Conservation (phyloP, 2,329 filamentous ascomycete genomes). For the Fusarium papillatum region DNA sequence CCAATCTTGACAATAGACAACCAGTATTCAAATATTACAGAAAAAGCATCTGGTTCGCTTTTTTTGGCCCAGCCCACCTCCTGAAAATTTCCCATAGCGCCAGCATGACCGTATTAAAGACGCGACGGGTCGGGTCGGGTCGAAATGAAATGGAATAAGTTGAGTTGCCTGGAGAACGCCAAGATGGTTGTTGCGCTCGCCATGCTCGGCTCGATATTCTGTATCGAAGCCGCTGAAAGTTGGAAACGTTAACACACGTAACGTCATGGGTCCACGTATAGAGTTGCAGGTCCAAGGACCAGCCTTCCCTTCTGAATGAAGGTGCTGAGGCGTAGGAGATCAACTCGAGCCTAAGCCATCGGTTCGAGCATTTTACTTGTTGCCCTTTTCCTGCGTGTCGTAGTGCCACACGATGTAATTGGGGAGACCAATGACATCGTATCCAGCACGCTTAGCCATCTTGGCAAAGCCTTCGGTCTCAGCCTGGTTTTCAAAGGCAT, state of each 20-base stretch:
- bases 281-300: constrained; percentile 12
- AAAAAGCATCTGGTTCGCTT: constrained; percentile 39
- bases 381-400: constrained; percentile 95
- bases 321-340: constrained; percentile 2
- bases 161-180: constrained; percentile 6
- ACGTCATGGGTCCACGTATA: constrained; percentile 31
- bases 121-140: constrained; percentile 20
- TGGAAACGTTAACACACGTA: constrained; percentile 38
- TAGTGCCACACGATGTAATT: constrained; percentile 99
- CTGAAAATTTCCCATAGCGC: constrained; percentile 34
- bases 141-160: constrained; percentile 9
- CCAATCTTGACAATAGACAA: constrained; percentile 39
- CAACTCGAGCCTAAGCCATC: constrained; percentile 11
- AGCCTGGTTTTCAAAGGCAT: constrained; percentile 98
- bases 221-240: constrained; percentile 13
- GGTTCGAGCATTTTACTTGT: constrained; percentile 59
- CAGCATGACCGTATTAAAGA: constrained; percentile 33
- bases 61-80: constrained; percentile 26
- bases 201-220: constrained; percentile 13
- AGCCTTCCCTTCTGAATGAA: not conserved
- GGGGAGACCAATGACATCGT: constrained; percentile 90
- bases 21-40: constrained; percentile 48
- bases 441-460: constrained; percentile 97
- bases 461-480: constrained; percentile 99
- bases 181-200: constrained; percentile 4